Evolutionary conservation across 1,284 basidiomycete species (phyloP), one percentile per base, ranked within the genome.

Genomic region (Leccinum solheimii): DNA sequence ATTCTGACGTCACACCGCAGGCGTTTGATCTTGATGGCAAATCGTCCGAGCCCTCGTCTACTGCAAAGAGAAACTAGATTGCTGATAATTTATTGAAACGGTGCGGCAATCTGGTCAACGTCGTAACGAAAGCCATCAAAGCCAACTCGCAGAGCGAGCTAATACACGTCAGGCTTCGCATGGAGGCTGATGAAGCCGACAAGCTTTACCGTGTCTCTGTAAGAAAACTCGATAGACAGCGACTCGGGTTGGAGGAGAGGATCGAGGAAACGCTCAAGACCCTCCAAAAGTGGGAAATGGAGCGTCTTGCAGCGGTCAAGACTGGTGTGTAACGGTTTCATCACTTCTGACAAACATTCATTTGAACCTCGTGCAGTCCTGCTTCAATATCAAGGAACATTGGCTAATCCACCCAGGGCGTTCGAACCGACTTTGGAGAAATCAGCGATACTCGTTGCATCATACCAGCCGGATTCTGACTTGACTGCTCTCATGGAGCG

Each of bases 381-480:
- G 48, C 82, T 90, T 56, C 91, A 95, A 74, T 96, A 92, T 72
- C 91, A 95, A 68, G 86, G 86, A 55, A 90, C 90, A 2, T 73
- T 95, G 27, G 78, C 83, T 13, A 88, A 86, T 68, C 76, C 94
- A 6, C 88, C 89, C 10, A 84, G 86, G 66, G 81, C 84, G 13
- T 78, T 92, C 52, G 83, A 84, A 38, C 79, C 84, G 0, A 83
- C 90, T 5, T 73, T 88, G 40, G 87, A 92, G 68, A 84, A 86
- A 57, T 91, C 91, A 1, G 78, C 82, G 1, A 88, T 90, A 1
- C 83, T 93, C 51, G 83, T 95, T 64, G 85, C 92, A 53, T 85
- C 92, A 1, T 96, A 87, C 75, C 87, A 94, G 66, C 94, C 94
- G 2, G 92, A 95, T 64, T 86, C 87, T 1, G 94, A 97, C 74